A percentile compares a stretch with the other conserved stretches of the same genome.
These are phyloP conservation scores for Ceratocystis diversiconidia DNA, from an alignment of 2,329 filamentous ascomycete genomes.

Conservation along the genomic window DNA sequence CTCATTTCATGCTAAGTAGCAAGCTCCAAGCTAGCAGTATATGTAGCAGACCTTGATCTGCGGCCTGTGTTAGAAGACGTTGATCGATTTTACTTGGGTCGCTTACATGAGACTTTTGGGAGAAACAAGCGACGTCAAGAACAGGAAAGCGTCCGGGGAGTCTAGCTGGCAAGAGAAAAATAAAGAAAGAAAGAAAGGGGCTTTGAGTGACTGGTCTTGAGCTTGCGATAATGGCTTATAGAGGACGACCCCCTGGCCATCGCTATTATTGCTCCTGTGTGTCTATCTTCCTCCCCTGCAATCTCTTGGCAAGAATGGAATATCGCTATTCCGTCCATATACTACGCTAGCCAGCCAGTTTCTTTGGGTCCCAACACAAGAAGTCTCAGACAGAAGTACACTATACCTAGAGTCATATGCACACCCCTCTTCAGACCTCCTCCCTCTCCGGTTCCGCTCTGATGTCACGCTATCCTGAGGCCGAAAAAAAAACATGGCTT, in stretches of 20 bases:
- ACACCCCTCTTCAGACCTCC: background rate
- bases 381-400: too few species aligned
- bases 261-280: too few species aligned
- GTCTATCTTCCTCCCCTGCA: too few species aligned
- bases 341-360: too few species aligned
- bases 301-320: too few species aligned
- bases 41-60: background rate
- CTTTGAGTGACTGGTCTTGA: background rate
- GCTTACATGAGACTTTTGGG: background rate
- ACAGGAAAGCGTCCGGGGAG: background rate
- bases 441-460: background rate
- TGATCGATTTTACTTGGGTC: background rate
- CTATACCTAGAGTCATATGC: too few species aligned
- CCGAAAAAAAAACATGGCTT: background rate
- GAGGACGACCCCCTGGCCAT: too few species aligned
- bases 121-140: background rate
- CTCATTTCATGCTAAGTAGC: background rate
- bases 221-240: background rate
- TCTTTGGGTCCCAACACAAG: too few species aligned
- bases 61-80: too few species aligned
- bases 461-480: background rate
- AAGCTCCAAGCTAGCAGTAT: too few species aligned
- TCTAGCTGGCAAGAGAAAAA: background rate
- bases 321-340: too few species aligned
- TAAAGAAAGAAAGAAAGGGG: background rate